Base-by-base conservation (phyloP, 805 yeast species). In the Yamadazyma tumulicola region DNA sequence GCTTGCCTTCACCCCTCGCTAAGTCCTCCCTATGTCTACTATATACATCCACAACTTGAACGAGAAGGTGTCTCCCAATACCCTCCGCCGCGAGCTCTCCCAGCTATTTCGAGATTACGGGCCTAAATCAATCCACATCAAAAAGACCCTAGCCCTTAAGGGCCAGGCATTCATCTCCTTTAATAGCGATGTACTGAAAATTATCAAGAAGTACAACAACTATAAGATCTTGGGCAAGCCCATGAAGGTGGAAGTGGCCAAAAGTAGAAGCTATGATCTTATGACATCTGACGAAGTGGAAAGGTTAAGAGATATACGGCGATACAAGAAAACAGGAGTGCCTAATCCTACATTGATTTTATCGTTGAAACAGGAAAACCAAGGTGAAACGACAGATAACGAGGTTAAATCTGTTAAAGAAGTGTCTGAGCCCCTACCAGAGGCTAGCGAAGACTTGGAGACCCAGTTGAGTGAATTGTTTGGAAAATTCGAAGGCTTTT, bases 151-250 rank as follows among this genome's bases (percentile, higher is more conserved):
- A n/a, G 71, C 67, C 42, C 68, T 81, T 72, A 71, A 81, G 37
- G 96, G 96, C 2, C 95, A 86, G 55, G 95, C 95, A 1, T 86
- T 85, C 54, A 68, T 86, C 5, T 75, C 85, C 0, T 75, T 79
- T 34, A 47, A 48, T 1, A 61, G 62, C 3, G 79, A 88, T 1
- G 37, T 51, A 3, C 47, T 50, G 26, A 83, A 82, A 0, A 49
- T 72, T 3, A 59, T 41, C 12, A 61, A n/a, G 56, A 50, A 12
- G 45, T 73, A 24, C 61, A 75, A 44, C 27, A 66, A 69, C 10
- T 40, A 47, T 19, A 57, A 57, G 14, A 35, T 82, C 9, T 68
- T 69, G 43, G 75, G 67, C 13, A 38, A 48, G 6, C 39, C 41
- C 5, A 44, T 41, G 42, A 37, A 25, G 20, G 19, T 44, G 15